Base-by-base conservation (phyloP, 345 rosid species). In the Eucalyptus erythrocorys region DNA sequence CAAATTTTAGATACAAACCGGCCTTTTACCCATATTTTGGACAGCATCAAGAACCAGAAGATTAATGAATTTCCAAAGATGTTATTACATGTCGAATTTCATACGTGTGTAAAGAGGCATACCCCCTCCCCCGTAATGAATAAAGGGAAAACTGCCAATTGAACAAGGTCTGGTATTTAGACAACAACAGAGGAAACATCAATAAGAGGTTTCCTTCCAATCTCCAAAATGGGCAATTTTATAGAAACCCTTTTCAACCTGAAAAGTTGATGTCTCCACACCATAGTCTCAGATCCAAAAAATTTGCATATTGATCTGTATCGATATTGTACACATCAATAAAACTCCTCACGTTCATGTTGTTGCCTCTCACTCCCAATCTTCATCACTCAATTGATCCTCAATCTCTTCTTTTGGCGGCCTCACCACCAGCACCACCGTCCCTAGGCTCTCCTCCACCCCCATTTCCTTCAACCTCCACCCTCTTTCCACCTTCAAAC, bases 401-500 rank as follows among this genome's bases (percentile, higher is more conserved):
- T 96, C 96, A 19, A 87, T 89, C 66, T 95, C 97, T 37, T 96
- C 95, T 59, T 90, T 96, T 1, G 98, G 99, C 49, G 99, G 96
- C 91, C 98, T 93, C 84, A 96, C 97, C 88, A 97, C 95, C 91
- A 96, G 86, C 40, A 95, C 89, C 90, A 93, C 94, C 2, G 93
- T 93, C 89, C 96, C 97, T 85, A 97, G 89, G 87, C 96, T 93
- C 91, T 94, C 95, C 90, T 66, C 92, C 32, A 94, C 94, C 27
- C 96, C 95, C 76, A 40, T 90, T 87, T 89, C 94, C 91, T 93
- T 95, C 95, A 97, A 92, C 1, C 50, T 91, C 6, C 92, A 92
- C 13, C 99, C 99, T 91, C 93, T 94, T 93, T 96, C 96, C 85
- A 96, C 95, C 92, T 93, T 94, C 92, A 97, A 66, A 26, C 87